Conservation (phyloP, 768 basidiomycete species). For the Lyophyllum atratum region DNA sequence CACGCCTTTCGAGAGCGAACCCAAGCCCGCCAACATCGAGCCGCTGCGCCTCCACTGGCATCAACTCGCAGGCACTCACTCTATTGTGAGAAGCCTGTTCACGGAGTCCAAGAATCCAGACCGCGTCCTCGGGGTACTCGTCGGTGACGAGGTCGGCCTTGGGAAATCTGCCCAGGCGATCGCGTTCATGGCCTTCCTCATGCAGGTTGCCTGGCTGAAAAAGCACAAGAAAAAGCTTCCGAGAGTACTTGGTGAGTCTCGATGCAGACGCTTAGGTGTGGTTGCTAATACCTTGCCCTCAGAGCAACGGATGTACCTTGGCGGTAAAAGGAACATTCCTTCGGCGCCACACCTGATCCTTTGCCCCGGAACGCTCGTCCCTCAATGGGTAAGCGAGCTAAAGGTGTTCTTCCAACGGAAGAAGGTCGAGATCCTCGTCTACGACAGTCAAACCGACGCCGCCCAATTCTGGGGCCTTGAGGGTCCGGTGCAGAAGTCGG, state of each 20-base stretch:
- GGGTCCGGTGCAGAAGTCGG: constrained; percentile 16
- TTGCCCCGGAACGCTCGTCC: constrained; percentile 19
- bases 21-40: neutral
- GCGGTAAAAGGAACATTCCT: neutral
- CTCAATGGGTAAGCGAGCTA: constrained; percentile 24
- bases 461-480: constrained; percentile 19
- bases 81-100: constrained; percentile 19
- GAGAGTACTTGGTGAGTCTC: constrained; percentile 4
- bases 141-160: constrained; percentile 32
- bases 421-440: constrained; percentile 26
- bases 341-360: constrained; percentile 21
- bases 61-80: constrained; percentile 24
- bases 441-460: constrained; percentile 10
- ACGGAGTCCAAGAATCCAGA: neutral
- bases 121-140: constrained; percentile 15
- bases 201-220: constrained; percentile 4
- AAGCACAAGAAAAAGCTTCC: neutral
- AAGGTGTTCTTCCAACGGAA: constrained; percentile 12
- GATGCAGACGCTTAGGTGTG: too few species aligned
- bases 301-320: constrained; percentile 1
- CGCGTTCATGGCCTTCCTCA: constrained; percentile 21
- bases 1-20: neutral
- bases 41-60: constrained; percentile 24
- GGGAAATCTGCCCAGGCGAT: constrained; percentile 29
- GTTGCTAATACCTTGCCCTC: neutral